Conservation (phyloP, 2,329 filamentous ascomycete species). For the Microcyclospora pomicola region DNA sequence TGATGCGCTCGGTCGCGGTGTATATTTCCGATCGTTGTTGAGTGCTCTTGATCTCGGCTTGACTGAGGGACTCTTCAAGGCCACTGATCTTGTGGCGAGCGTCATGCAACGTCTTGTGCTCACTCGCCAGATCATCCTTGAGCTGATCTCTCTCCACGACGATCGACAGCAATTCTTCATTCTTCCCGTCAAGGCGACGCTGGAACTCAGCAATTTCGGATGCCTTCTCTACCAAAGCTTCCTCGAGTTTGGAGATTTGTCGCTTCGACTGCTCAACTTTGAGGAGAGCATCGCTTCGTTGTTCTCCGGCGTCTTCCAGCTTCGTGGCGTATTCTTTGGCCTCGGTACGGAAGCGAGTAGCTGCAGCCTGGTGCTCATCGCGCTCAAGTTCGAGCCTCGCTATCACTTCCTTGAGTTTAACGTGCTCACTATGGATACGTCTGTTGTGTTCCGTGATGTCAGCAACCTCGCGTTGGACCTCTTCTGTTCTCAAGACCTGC, state of each 20-base stretch:
- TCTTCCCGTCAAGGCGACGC: constrained; percentile 12
- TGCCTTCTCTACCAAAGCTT: constrained; percentile 14
- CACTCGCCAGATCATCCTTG: constrained; percentile 15
- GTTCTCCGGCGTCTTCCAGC: constrained; percentile 13
- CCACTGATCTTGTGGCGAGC: constrained; percentile 11
- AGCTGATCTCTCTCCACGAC: constrained; percentile 16
- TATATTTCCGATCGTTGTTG: constrained; percentile 12
- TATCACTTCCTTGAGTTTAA: constrained; percentile 14
- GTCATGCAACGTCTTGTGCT: constrained; percentile 13
- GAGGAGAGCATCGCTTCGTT: constrained; percentile 11
- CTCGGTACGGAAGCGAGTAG: constrained; percentile 17
- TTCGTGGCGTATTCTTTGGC: constrained; percentile 13
- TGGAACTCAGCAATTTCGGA: constrained; percentile 12
- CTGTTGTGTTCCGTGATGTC: constrained; percentile 15
- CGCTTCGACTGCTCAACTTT: constrained; percentile 15
- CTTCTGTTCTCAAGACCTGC: constrained; percentile 11
- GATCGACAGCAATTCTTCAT: constrained; percentile 14
- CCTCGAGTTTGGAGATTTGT: constrained; percentile 13
- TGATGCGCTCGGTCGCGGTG: constrained; percentile 14
- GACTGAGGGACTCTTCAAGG: constrained; percentile 10
- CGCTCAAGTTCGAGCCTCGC: constrained; percentile 17
- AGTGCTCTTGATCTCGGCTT: constrained; percentile 12
- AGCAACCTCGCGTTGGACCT: constrained; percentile 13
- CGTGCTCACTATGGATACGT: constrained; percentile 14
- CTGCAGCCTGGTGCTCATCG: constrained; percentile 16